Evolutionary conservation across 1,284 basidiomycete species (phyloP).

Genomic region (Puccinia coronata): DNA sequence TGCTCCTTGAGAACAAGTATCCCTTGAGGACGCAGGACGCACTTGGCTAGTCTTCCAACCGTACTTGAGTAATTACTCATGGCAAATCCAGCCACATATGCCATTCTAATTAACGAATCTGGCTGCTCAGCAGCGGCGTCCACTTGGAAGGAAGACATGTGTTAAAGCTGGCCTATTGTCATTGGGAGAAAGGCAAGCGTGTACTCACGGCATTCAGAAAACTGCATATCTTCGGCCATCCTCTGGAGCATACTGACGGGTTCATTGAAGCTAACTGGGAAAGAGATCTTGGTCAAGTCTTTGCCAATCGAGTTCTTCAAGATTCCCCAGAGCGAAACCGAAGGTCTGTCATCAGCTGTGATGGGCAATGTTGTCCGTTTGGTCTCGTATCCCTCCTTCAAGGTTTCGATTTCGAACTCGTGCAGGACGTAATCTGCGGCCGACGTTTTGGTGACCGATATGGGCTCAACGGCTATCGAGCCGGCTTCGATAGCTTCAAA

Average conservation of each 20-base stretch:
- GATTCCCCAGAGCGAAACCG: slow-evolving; percentile 90
- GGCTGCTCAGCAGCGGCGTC: slow-evolving; percentile 77
- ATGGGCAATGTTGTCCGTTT: slow-evolving; percentile 72
- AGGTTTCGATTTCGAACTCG: slow-evolving; percentile 60
- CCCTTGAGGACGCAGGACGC: background rate
- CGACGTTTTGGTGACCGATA: slow-evolving; percentile 41
- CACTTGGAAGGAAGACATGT: slow-evolving; percentile 62
- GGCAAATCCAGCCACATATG: slow-evolving; percentile 93
- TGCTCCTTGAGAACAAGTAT: slow-evolving; percentile 61
- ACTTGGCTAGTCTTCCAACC: slow-evolving; percentile 63
- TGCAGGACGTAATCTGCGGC: slow-evolving; percentile 53
- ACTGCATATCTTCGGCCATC: slow-evolving; percentile 89
- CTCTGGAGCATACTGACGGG: slow-evolving; percentile 89
- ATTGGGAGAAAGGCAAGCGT: background rate
- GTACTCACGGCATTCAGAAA: slow-evolving; percentile 80
- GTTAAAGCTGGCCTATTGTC: background rate
- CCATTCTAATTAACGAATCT: slow-evolving; percentile 79
- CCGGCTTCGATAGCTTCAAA: slow-evolving; percentile 93
- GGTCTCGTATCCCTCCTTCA: slow-evolving; percentile 67
- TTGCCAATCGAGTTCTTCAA: slow-evolving; percentile 96
- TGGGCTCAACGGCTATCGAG: slow-evolving; percentile 61
- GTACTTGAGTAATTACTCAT: slow-evolving; percentile 98
- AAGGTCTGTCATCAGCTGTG: slow-evolving; percentile 76
- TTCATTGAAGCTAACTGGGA: slow-evolving; percentile 95
- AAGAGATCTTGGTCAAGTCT: slow-evolving; percentile 88